Evolutionary conservation across 1,284 basidiomycete genomes (phyloP), one percentile per base, ranked within the genome.

Genomic region (Peniophora sp.): DNA sequence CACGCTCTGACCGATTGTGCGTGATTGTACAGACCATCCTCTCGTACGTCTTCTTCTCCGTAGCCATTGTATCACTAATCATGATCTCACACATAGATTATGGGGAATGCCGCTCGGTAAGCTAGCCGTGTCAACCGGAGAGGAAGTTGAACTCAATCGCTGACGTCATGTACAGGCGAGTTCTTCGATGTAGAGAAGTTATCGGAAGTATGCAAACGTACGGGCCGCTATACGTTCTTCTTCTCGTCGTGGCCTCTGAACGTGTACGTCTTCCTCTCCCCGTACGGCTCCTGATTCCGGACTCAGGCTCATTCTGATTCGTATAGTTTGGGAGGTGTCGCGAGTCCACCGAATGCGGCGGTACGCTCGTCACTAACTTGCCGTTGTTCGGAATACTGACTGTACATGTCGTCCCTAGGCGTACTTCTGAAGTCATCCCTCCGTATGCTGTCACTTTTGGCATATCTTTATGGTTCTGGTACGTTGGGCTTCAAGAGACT

Each of bases 231-330:
- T 60, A 82, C 78, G 6, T 85, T 86, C 64, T 86, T 85, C 68
- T 83, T 85, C 64, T 75, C 81, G 0, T 86, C 83, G 3, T 86
- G 83, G 84, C 83, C 84, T 1, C 64, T 86, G 58, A 76, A 84
- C 58, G 77, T 85, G 83, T 84, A 60, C 6, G 27, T 32, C 6
- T 12, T 32, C 27, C 27, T 32, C 6, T 12, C 12, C 6, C 27
- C 12, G 27, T 6, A 5, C 27, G 12, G 12, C 27, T 5, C 5
- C 5, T 32, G 27, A 32, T 6, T 32, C 27, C 12, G 27, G 12
- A 5, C 27, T 12, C 27, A 32, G 12, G 6, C 27, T 11, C 22
- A n/a, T n/a, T n/a, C n/a, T n/a, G n/a, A n/a, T n/a, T 24, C n/a
- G 12, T n/a, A 11, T 42, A 83, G 80, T 41, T 76, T 84, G 24